phyloP scores from a whole-genome alignment of 2,329 filamentous ascomycete genomes.

The Trichoderma citrinoviride region DNA sequence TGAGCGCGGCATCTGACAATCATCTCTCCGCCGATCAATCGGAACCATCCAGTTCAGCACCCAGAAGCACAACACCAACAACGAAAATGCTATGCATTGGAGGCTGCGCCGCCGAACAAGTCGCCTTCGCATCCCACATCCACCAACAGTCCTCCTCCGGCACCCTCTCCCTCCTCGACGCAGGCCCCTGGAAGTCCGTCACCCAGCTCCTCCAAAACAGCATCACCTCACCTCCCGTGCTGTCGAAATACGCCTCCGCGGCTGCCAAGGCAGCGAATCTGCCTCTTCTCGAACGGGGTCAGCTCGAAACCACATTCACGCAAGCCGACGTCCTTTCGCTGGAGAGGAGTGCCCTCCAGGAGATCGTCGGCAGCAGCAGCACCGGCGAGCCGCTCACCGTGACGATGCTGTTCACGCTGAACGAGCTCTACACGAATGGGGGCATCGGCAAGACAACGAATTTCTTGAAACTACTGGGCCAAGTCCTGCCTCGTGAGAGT shows the following conservation, averaged over 20 bases:
- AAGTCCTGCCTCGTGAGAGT: slow-evolving; percentile 54
- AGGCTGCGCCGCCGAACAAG: slow-evolving; percentile 62
- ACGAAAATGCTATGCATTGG: slow-evolving; percentile 50
- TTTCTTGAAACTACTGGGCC: slow-evolving; percentile 69
- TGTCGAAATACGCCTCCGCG: slow-evolving; percentile 54
- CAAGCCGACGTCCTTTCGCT: slow-evolving; percentile 51
- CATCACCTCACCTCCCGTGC: slow-evolving; percentile 50
- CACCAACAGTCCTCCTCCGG: slow-evolving; percentile 30
- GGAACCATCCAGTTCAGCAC: neutral
- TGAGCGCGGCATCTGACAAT: slow-evolving; percentile 35
- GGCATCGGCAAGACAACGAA: slow-evolving; percentile 70
- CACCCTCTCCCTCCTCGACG: slow-evolving; percentile 69
- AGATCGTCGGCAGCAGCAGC: slow-evolving; percentile 34
- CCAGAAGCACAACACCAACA: slow-evolving; percentile 28
- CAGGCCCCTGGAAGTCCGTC: slow-evolving; percentile 72
- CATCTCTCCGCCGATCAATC: too few relatives aligned
- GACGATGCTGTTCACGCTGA: slow-evolving; percentile 90
- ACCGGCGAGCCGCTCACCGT: slow-evolving; percentile 56
- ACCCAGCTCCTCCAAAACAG: slow-evolving; percentile 55
- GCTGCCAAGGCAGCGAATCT: slow-evolving; percentile 44
- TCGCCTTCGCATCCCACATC: slow-evolving; percentile 50
- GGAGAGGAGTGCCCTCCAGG: slow-evolving; percentile 33
- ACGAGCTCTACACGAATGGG: slow-evolving; percentile 84
- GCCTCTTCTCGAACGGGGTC: slow-evolving; percentile 41
- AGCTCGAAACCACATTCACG: slow-evolving; percentile 43